Base-by-base conservation (phyloP, 2,329 filamentous ascomycete genomes). In the Sporothrix pseudoabietina region DNA sequence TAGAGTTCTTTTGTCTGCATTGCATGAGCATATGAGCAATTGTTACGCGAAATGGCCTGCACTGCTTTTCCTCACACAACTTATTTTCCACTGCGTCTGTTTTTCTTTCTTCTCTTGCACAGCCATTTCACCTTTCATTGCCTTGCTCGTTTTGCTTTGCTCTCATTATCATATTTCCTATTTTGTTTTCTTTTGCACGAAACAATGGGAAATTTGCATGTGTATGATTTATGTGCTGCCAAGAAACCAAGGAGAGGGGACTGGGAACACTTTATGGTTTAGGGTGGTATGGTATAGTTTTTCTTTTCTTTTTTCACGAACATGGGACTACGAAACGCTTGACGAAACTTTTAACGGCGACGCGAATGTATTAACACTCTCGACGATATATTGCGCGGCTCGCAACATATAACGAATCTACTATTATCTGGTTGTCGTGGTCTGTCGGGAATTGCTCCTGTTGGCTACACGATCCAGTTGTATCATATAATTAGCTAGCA, bases 311-410 rank as follows among this genome's bases (percentile, higher is more conserved):
- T 52, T 16, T 52, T 32, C 32, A 72, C 47, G 63, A 63, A 26
- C n/a, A 41, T 55, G 57, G 71, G 22, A 69, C 35, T 41, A 63
- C 32, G 32, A 65, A 49, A 44, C 9, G 54, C 19, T 70, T 73
- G 4, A 72, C 63, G 63, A 69, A 72, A 72, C 30, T 14, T 44
- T 44, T 71, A 14, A 74, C 74, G 72, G 74, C 74, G 71, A 74
- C 72, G 70, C 74, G 74, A 72, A 74, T 74, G 72, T 68, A 68
- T 74, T 35, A 54, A 35, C 35, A 52, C 47, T 52, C 47, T 35
- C 44, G 32, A 66, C 49, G 63, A 72, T 69, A 52, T 49, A 74
- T 72, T 75, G 74, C 74, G 72, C 74, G 70, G 69, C 63, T 73
- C 66, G 74, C 65, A 73, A 41, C 47, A 75, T 71, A 61, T 66